Evolutionary conservation across 2,329 filamentous ascomycete genomes (phyloP), one percentile per base, ranked within the genome.

Genomic region (Colletotrichum australisinense): DNA sequence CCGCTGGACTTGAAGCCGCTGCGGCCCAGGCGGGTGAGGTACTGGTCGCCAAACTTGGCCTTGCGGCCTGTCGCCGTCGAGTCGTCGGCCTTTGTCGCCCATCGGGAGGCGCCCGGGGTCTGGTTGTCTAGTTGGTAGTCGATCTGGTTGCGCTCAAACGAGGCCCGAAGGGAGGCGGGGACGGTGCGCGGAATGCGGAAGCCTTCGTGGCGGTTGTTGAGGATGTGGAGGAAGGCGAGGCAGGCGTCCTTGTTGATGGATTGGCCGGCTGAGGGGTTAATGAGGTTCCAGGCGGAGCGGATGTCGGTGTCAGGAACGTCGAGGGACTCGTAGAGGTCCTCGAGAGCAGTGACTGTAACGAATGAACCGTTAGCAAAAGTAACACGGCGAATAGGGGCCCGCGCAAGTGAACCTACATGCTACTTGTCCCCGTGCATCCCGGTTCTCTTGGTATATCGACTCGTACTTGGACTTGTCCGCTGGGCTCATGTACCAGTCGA

Each of bases 401-500:
- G 16, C 24, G 26, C 1, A 6, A 3, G 52, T 19, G 63, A 49
- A 85, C 92, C 79, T 81, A 95, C 93, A 95, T 72, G 92, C 88
- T 78, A 95, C 89, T 79, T 97, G 94, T 76, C 97, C 97, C 64
- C 95, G 92, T 81, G 93, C 91, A 83, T 97, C 94, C 74, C 95
- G 91, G 85, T 95, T 97, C 79, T 97, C 95, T 76, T 93, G 93
- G 85, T 98, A 99, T 84, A 99, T 99, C 78, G 96, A 94, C 84
- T 98, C 95, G 85, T 99, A 99, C 84, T 98, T 98, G 76, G 91
- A 81, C 85, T 97, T 97, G 85, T 99, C 95, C 35, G 87, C 84
- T 0, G 97, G 97, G 73, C 92, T 95, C 95, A 99, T 99, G 86
- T 99, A 99, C 97, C 97, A 99, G 83, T 99, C 97, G 83, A 99